Base-by-base conservation (phyloP, 2,329 filamentous ascomycete genomes). In the Ophiostoma perfectum region DNA sequence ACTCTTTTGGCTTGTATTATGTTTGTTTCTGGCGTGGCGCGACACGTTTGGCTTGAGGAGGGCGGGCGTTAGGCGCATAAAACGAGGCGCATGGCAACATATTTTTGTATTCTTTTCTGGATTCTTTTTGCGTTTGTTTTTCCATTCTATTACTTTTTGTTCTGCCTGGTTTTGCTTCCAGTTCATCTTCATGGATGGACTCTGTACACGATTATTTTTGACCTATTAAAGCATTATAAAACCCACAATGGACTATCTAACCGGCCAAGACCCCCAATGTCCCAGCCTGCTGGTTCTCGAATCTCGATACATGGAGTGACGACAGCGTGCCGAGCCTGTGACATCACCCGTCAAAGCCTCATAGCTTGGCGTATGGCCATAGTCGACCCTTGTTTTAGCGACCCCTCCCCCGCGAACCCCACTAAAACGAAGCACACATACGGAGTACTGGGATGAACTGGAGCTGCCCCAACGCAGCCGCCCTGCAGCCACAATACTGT, bases 361-460 rank as follows among this genome's bases (percentile, higher is more conserved):
- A 45, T 38, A 7, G 18, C 41, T 66, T 58, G 49, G 49, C 36
- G 44, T 16, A 5, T 27, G 18, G 27, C 39, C 38, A 63, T 8
- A 64, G 60, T 63, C 47, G n/a, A 44, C 18, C 41, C 49, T 64
- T 55, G 66, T 45, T 62, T 52, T 58, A 68, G 68, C 41, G 45
- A 68, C 69, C 70, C 70, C 69, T 55, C 65, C 63, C 64, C 68
- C 66, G 49, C 66, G 49, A 66, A 38, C 67, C 69, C 69, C 64
- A 66, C 69, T 67, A 67, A 49, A 52, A 39, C 27, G n/a, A 44
- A 52, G 52, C 49, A n/a, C 45, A 47, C 14, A 16, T 47, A 47
- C 42, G 42, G 42, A 45, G 42, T 55, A 3, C 11, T 9, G n/a
- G 49, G 45, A 14, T 47, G 45, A 27, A 14, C 18, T 55, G n/a